Base-by-base conservation (phyloP, 1,284 basidiomycete genomes). In the Marasmius fiardii region DNA sequence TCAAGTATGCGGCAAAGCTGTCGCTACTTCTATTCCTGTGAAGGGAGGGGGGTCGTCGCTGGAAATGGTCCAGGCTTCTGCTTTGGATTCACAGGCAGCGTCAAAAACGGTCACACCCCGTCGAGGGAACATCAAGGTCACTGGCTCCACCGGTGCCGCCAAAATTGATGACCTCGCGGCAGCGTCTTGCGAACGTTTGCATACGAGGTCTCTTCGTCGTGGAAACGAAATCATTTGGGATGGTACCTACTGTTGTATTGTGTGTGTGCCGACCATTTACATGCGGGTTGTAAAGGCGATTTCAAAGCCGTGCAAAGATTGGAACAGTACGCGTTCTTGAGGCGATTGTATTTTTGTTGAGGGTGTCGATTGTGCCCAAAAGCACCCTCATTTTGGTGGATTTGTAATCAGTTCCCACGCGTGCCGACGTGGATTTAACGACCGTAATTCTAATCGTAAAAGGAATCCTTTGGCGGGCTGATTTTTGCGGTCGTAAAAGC, bases 301-400 rank as follows among this genome's bases (percentile, higher is more conserved):
- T 98, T 99, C 73, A 89, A 93, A 67, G 81, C 91, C 14, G 96
- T 98, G 16, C 94, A 95, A 52, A 81, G 96, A 58, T 75, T 99
- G 62, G 96, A 99, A 75, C 96, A 99, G 70, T 99, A 98, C 70
- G 92, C 97, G 0, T 99, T 97, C 77, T 74, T 99, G 54, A 83
- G 95, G 62, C 83, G 96, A 64, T 77, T 99, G 54, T 98, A 95
- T 72, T 93, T 43, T 80, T 98, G 56, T 78, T 98, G 67, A 91
- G 93, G 95, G 95, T 28, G 90, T 95, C 20, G 90, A 97, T 24
- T 87, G 92, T 37, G 74, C 88, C 47, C n/a, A n/a, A n/a, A n/a
- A n/a, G n/a, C n/a, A n/a, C n/a, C n/a, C n/a, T n/a, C n/a, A n/a
- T n/a, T n/a, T n/a, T n/a, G n/a, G n/a, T n/a, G n/a, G n/a, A n/a